phyloP scores from a whole-genome alignment of 2,329 filamentous ascomycete species.

The Exophiala sp. region DNA sequence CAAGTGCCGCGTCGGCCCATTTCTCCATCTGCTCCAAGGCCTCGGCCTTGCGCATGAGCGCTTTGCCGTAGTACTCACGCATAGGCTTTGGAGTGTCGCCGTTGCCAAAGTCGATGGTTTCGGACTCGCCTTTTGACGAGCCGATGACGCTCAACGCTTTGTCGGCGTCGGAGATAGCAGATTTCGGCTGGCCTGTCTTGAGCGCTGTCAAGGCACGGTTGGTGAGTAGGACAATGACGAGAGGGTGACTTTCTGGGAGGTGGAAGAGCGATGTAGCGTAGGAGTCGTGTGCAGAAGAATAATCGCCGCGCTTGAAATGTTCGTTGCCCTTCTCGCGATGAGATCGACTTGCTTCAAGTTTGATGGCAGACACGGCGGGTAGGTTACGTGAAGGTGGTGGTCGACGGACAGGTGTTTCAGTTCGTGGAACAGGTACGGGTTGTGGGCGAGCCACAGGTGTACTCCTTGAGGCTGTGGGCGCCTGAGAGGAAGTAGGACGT shows the following conservation, averaged over 20 bases:
- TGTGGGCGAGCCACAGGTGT: constrained; percentile 35
- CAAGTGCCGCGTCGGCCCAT: constrained; percentile 76
- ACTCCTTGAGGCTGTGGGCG: constrained; percentile 35
- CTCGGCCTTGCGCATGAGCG: constrained; percentile 89
- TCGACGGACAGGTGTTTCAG: constrained; percentile 30
- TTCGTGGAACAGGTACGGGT: constrained; percentile 13
- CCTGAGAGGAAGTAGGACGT: constrained; percentile 10
- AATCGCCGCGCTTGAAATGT: constrained; percentile 93
- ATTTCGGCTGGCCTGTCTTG: constrained; percentile 88
- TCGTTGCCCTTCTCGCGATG: constrained; percentile 77
- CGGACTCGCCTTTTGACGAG: constrained; percentile 70
- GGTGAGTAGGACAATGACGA: constrained; percentile 82
- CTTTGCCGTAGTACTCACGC: constrained; percentile 90
- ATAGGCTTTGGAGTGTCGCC: constrained; percentile 73
- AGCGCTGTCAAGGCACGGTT: constrained; percentile 87
- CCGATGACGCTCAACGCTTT: constrained; percentile 77
- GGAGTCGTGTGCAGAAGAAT: constrained; percentile 74
- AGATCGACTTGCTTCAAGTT: constrained; percentile 70
- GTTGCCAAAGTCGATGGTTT: constrained; percentile 67
- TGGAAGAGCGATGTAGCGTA: constrained; percentile 74
- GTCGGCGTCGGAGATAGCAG: constrained; percentile 81
- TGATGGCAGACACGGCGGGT: constrained; percentile 65
- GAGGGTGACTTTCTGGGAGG: constrained; percentile 73
- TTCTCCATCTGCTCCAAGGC: constrained; percentile 93
- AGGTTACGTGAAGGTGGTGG: constrained; percentile 45